Evolutionary conservation across 177 flowering plant species (phyloP).

Genomic region (Vitis hybrid): DNA sequence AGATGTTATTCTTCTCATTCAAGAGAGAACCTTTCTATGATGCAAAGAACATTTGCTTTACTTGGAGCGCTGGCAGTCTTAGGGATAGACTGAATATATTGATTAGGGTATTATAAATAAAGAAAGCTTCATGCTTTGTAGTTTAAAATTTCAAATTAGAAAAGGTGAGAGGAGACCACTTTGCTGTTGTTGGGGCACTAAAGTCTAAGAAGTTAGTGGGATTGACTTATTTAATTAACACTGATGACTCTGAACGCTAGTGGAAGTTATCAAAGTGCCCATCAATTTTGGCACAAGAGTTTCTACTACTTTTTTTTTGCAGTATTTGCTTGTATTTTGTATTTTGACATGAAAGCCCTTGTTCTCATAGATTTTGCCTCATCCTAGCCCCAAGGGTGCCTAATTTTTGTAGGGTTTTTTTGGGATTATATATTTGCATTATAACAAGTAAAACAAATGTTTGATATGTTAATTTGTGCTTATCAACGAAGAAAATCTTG

Average conservation of each 20-base stretch:
- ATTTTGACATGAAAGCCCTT: neutral
- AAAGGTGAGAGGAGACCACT: constrained; percentile 31
- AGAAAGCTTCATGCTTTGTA: constrained; percentile 6
- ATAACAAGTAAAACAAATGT: no score
- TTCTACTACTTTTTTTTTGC: neutral
- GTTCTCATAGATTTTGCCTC: no score
- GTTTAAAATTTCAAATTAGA: constrained; percentile 16
- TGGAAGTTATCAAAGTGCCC: constrained; percentile 28
- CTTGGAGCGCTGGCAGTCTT: neutral
- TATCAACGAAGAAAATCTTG: no score
- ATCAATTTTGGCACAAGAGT: neutral
- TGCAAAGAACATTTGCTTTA: constrained; percentile 10
- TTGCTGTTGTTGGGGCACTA: constrained; percentile 45
- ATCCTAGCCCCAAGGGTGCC: no score
- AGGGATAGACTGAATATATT: constrained; percentile 1
- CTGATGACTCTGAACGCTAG: neutral
- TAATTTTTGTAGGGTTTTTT: no score
- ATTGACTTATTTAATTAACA: constrained; percentile 4
- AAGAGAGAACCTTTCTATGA: constrained; percentile 14
- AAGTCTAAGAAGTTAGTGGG: constrained; percentile 41
- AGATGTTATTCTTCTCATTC: constrained; percentile 6
- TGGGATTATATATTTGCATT: no score
- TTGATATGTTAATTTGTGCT: no score
- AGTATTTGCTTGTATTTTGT: neutral
- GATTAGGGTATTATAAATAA: neutral